phyloP scores from a whole-genome alignment of 1,284 basidiomycete genomes.

The Singerocomus inundabilis region DNA sequence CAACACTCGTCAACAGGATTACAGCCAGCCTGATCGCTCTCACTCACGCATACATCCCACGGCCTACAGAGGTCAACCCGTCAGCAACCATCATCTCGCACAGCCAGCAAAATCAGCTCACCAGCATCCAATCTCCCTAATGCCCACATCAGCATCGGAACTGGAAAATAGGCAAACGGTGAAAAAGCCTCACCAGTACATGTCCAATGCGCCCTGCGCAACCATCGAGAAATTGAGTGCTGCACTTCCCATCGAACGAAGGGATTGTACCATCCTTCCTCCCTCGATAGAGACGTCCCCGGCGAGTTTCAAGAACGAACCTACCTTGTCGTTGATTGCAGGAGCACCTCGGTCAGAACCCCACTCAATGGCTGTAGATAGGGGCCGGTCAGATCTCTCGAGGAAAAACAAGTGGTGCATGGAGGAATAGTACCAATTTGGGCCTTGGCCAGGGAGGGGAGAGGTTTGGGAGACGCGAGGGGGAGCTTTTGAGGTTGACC shows the following conservation, averaged over 20 bases:
- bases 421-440: conserved; percentile 54
- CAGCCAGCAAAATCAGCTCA: conserved; percentile 29
- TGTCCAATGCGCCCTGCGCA: conserved; percentile 80
- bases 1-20: background rate
- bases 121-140: conserved; percentile 90
- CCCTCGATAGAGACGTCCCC: conserved; percentile 70
- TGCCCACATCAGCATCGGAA: background rate
- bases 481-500: conserved; percentile 68
- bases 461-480: conserved; percentile 61
- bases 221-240: conserved; percentile 84
- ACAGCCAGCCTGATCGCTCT: background rate
- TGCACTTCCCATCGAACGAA: conserved; percentile 82
- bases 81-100: conserved; percentile 7
- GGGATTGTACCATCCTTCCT: conserved; percentile 86
- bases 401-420: background rate
- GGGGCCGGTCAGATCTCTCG: background rate
- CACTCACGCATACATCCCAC: conserved; percentile 84
- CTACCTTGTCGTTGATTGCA: conserved; percentile 64
- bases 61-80: conserved; percentile 35
- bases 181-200: conserved; percentile 67
- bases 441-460: conserved; percentile 77
- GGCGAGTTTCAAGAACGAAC: conserved; percentile 74
- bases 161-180: background rate
- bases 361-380: conserved; percentile 84
- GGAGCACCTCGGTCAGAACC: conserved; percentile 75